Base-by-base conservation (phyloP, 495 filamentous ascomycete species). In the Xylaria grammica region DNA sequence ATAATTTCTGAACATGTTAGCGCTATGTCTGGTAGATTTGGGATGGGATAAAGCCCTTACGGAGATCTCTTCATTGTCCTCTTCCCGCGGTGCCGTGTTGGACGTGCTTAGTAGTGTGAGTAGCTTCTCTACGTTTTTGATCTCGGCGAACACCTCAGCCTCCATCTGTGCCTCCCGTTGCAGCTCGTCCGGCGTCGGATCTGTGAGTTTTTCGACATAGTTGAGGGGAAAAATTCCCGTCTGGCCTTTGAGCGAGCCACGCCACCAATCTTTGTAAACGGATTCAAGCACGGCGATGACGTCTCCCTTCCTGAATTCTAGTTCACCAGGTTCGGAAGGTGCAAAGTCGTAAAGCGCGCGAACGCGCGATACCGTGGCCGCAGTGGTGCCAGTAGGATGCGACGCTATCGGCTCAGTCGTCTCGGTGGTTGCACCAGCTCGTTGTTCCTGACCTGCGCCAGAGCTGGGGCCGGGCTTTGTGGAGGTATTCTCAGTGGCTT, bases 251-350 rank as follows among this genome's bases (percentile, higher is more conserved):
- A 98, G 77, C 48, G 93, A 96, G 4, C 95, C 95, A 71, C 96
- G 96, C 95, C 95, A 99, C 95, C 95, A 99, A 79, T 99, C 95
- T 77, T 98, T 99, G 75, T 95, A 99, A 3, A 98, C 95, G 6
- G 92, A 96, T 75, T 98, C 96, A 24, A 99, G 82, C 15, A 99
- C 95, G 10, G 96, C 94, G 76, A 99, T 99, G 48, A 97, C 90
- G 79, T 99, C 95, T 7, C 93, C 93, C 80, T 97, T 99, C 62
- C 92, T 89, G 72, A 99, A 99, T 69, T 95, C 92, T 53, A 99
- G 82, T 78, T 99, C 95, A 24, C 94, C 94, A 20, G 92, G 86
- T 78, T 99, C 95, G 3, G 93, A 94, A 4, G 95, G 95, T 54
- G 90, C 85, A 74, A 99, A 99, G 77, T 99, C 95, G 72, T 91